phyloP scores from a whole-genome alignment of 768 basidiomycete genomes.

The Dioszegia crocea region DNA sequence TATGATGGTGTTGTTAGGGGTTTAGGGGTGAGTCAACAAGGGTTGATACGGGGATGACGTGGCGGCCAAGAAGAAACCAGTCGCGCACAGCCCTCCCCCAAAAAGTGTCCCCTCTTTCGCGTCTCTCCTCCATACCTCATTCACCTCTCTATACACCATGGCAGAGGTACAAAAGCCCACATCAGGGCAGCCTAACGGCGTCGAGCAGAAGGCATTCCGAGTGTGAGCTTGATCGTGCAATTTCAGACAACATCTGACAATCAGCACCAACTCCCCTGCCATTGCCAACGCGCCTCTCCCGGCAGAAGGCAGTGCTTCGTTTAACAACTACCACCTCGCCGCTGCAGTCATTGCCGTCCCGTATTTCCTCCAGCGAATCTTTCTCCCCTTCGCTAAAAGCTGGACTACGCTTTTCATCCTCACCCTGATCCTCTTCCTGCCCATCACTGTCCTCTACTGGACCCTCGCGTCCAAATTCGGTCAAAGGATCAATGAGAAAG shows the following conservation, averaged over 20 bases:
- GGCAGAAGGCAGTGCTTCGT: constrained; percentile 49
- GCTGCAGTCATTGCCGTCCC: constrained; percentile 73
- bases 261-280: constrained; percentile 39
- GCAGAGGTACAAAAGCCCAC: constrained; percentile 9
- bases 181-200: constrained; percentile 1
- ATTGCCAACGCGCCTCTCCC: constrained; percentile 48
- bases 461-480: constrained; percentile 77
- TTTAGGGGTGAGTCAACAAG: no score
- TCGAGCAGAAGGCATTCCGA: constrained; percentile 10
- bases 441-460: constrained; percentile 84
- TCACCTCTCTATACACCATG: not conserved
- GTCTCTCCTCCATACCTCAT: not conserved
- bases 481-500: constrained; percentile 70
- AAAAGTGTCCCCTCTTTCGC: no score
- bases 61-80: no score
- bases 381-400: constrained; percentile 68
- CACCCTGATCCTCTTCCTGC: constrained; percentile 66
- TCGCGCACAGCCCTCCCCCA: no score
- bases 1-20: no score
- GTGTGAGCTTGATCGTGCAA: constrained; percentile 4
- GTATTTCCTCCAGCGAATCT: constrained; percentile 71
- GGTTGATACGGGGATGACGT: no score
- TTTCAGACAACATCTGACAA: not conserved
- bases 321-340: constrained; percentile 61
- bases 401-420: constrained; percentile 84